Evolutionary conservation across 2,329 filamentous ascomycete genomes (phyloP).

Genomic region (Penicillium sp.): DNA sequence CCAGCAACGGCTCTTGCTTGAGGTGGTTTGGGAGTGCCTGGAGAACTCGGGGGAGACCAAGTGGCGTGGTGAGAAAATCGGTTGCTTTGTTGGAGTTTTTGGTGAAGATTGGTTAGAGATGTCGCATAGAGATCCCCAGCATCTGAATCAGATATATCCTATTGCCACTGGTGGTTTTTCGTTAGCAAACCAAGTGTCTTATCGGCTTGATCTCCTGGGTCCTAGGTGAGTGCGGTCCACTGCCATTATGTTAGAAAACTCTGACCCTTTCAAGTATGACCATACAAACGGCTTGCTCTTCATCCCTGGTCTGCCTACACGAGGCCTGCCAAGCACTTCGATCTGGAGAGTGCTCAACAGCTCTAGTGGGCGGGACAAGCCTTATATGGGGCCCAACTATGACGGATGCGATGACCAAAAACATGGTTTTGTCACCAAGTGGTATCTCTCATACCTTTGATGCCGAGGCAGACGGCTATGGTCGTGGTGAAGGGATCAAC

Average conservation of each 20-base stretch:
- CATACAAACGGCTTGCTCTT: conserved; percentile 44
- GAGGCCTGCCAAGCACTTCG: conserved; percentile 27
- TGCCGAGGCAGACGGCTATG: conserved; percentile 51
- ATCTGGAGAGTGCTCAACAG: conserved; percentile 21
- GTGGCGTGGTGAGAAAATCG: conserved; percentile 31
- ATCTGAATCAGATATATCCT: conserved; percentile 14
- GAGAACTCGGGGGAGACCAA: conserved; percentile 32
- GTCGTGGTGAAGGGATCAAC: conserved; percentile 50
- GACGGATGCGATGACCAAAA: conserved; percentile 17
- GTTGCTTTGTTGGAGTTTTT: conserved; percentile 27
- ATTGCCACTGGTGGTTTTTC: conserved; percentile 18
- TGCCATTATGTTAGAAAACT: not conserved
- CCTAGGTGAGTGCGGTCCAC: conserved; percentile 18
- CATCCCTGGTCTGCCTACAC: conserved; percentile 37
- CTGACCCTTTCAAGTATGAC: conserved; percentile 23
- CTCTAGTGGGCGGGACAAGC: conserved; percentile 38
- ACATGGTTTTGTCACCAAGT: conserved; percentile 39
- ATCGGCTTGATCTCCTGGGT: conserved; percentile 22
- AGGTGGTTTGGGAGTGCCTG: conserved; percentile 34
- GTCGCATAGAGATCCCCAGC: conserved; percentile 18
- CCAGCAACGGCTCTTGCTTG: conserved; percentile 33
- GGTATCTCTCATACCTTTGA: conserved; percentile 51
- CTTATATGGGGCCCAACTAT: conserved; percentile 31
- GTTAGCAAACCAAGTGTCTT: conserved; percentile 26
- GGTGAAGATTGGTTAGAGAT: conserved; percentile 29